These are phyloP conservation scores for Cucumis hystrix DNA, from an alignment of 306 rosid genomes.

Conservation along the genomic window DNA sequence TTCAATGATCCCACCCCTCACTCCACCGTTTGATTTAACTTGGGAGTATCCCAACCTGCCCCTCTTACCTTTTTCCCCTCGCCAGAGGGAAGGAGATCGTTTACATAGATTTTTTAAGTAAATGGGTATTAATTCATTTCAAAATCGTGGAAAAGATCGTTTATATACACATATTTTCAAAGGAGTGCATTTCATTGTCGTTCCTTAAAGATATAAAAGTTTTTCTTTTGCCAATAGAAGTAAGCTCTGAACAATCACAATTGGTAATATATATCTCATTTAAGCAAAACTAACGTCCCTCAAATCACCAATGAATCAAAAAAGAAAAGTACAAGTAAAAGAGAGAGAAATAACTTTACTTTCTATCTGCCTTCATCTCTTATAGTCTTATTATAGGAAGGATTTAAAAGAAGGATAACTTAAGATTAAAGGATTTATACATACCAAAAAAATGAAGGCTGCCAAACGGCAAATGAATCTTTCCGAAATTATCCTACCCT, in stretches of 20 bases:
- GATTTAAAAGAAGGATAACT: not conserved
- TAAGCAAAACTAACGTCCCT: not conserved
- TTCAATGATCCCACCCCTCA: not conserved
- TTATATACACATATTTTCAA: not conserved
- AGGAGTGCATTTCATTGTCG: not conserved
- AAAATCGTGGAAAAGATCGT: not conserved
- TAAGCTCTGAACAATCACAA: not conserved
- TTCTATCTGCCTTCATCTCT: not conserved
- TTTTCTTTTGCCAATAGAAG: not conserved
- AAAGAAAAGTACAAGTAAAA: not conserved
- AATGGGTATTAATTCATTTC: not conserved
- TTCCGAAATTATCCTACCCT: not conserved
- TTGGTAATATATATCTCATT: not conserved
- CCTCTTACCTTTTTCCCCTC: not conserved
- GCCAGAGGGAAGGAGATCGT: not conserved
- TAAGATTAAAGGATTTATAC: not conserved
- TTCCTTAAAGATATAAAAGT: not conserved
- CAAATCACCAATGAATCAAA: not conserved
- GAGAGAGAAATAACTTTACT: not conserved
- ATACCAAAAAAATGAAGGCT: not conserved
- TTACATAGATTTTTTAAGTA: not conserved
- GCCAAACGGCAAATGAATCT: not conserved
- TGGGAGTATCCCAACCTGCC: not conserved
- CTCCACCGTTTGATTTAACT: not conserved
- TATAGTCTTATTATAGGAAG: not conserved